A percentile compares a stretch with the other conserved stretches of the same genome.
These are phyloP conservation scores for Saccharomyces cerevisiae DNA, from an alignment of 805 yeast species.

Conservation along the genomic window DNA sequence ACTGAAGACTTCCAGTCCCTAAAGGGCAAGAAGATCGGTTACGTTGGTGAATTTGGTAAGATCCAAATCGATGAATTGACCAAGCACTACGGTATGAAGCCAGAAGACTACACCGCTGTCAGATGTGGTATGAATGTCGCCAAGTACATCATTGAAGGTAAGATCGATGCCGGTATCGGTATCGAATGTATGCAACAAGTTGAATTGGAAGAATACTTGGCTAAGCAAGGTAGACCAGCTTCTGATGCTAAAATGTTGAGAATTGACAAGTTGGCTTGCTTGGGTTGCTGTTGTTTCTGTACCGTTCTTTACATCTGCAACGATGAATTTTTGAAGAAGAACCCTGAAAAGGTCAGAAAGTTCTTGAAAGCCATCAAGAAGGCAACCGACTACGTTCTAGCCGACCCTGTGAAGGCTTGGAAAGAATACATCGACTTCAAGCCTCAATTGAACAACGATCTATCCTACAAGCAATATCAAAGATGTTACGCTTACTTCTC, in stretches of 20 bases:
- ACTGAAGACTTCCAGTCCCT: constrained; percentile 43
- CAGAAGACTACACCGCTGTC: constrained; percentile 48
- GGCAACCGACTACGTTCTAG: constrained; percentile 43
- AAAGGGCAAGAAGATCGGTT: constrained; percentile 47
- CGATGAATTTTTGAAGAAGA: constrained; percentile 39
- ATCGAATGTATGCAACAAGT: constrained; percentile 54
- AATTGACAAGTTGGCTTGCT: constrained; percentile 47
- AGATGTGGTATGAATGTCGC: constrained; percentile 56
- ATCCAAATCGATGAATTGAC: constrained; percentile 50
- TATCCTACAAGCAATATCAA: constrained; percentile 40
- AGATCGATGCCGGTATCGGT: constrained; percentile 51
- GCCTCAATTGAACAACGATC: constrained; percentile 37
- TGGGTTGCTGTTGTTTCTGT: constrained; percentile 54
- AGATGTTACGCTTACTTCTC: constrained; percentile 51
- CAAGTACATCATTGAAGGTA: constrained; percentile 45
- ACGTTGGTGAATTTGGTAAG: constrained; percentile 54
- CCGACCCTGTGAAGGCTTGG: constrained; percentile 40
- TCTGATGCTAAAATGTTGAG: constrained; percentile 47
- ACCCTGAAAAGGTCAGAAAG: constrained; percentile 39
- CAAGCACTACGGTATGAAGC: constrained; percentile 48
- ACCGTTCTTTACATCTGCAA: constrained; percentile 46
- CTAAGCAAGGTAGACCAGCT: constrained; percentile 35
- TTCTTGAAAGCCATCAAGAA: constrained; percentile 42
- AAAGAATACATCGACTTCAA: constrained; percentile 39
- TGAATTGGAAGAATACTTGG: constrained; percentile 44